These are phyloP conservation scores for Talaromyces sp. DNA, from an alignment of 2,329 filamentous ascomycete genomes.

Conservation along the genomic window DNA sequence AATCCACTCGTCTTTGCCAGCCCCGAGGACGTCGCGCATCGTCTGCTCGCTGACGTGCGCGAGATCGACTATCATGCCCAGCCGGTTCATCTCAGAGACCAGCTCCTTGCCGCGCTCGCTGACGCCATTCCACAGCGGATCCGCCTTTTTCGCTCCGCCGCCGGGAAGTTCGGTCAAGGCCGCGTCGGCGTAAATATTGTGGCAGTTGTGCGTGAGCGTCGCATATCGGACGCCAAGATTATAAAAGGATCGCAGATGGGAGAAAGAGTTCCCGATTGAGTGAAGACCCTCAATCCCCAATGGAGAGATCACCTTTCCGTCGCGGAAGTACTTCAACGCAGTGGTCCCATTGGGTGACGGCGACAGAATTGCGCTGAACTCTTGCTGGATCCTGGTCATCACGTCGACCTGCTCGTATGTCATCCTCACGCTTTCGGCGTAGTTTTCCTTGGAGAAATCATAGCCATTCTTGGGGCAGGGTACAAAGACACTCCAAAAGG, in stretches of 20 bases:
- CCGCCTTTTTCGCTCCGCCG: constrained; percentile 32
- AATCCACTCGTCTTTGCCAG: constrained; percentile 53
- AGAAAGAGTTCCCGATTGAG: constrained; percentile 75
- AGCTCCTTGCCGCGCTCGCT: constrained; percentile 64
- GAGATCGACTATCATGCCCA: constrained; percentile 92
- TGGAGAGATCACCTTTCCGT: constrained; percentile 67
- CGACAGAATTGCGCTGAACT: constrained; percentile 47
- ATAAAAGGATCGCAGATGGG: constrained; percentile 68
- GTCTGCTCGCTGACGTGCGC: constrained; percentile 74
- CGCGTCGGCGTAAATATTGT: constrained; percentile 83
- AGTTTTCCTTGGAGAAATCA: constrained; percentile 70
- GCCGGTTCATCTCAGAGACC: constrained; percentile 84
- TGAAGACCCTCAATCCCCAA: constrained; percentile 83
- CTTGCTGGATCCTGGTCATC: constrained; percentile 28
- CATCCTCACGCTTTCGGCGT: constrained; percentile 47
- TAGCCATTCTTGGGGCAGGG: constrained; percentile 67
- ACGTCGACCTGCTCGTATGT: constrained; percentile 34
- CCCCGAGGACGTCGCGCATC: constrained; percentile 75
- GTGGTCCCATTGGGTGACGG: constrained; percentile 53
- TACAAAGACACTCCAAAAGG: constrained; percentile 89
- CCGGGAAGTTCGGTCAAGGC: constrained; percentile 51
- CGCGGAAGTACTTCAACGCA: constrained; percentile 57
- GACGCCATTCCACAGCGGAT: constrained; percentile 55
- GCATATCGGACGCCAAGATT: constrained; percentile 78
- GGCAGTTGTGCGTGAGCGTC: constrained; percentile 89